Evolutionary conservation across 2,329 filamentous ascomycete genomes (phyloP).

Genomic region (Graphiopsis chlorocephala): DNA sequence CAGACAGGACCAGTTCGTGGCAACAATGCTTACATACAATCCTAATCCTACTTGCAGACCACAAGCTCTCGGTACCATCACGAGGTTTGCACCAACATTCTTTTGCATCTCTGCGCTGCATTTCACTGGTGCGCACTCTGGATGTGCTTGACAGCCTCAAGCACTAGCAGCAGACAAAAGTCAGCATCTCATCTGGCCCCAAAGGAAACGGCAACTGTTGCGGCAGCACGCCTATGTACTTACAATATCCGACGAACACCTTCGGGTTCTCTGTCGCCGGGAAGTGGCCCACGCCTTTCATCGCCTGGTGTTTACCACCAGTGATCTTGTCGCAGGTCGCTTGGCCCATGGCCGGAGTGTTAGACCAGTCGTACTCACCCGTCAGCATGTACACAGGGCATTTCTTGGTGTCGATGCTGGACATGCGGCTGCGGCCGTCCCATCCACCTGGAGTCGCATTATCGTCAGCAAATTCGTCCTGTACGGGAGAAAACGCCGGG

Average conservation of each 20-base stretch:
- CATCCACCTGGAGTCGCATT: conserved; percentile 36
- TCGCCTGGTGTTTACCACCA: conserved; percentile 44
- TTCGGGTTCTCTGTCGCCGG: conserved; percentile 45
- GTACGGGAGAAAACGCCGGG: too few species aligned
- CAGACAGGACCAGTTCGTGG: background rate
- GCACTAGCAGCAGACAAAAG: conserved; percentile 17
- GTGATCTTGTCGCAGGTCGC: conserved; percentile 48
- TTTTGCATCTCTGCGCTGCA: background rate
- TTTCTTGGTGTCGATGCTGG: conserved; percentile 46
- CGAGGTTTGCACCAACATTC: background rate
- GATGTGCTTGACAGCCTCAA: conserved; percentile 35
- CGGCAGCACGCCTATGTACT: conserved; percentile 13
- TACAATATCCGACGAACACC: conserved; percentile 32
- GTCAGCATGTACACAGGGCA: conserved; percentile 54
- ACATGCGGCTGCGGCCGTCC: conserved; percentile 46
- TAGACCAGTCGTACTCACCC: conserved; percentile 51
- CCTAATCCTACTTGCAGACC: background rate
- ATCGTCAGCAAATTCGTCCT: background rate
- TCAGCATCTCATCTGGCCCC: conserved; percentile 4
- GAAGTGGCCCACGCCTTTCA: conserved; percentile 49
- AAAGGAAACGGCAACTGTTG: background rate
- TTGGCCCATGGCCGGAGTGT: conserved; percentile 47
- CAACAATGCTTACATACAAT: background rate
- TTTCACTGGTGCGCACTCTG: conserved; percentile 21
- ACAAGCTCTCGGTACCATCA: background rate